Evolutionary conservation across 2,329 filamentous ascomycete species (phyloP).

Genomic region (Aspergillus clavatus): DNA sequence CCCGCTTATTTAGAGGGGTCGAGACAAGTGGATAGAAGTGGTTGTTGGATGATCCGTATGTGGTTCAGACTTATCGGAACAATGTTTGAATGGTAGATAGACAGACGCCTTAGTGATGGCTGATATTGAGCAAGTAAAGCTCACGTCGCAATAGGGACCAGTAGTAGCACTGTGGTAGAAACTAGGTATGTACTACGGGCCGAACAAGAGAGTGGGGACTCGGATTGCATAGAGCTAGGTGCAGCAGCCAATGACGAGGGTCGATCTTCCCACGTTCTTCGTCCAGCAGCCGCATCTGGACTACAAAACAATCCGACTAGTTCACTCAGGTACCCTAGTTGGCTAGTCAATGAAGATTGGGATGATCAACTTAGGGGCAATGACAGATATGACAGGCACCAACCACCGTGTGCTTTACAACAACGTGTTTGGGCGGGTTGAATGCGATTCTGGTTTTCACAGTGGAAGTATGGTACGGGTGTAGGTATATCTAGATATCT

Average conservation of each 20-base stretch:
- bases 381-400: slow-evolving; percentile 2
- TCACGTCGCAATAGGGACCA: neutral
- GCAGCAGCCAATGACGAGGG: slow-evolving; percentile 13
- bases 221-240: slow-evolving; percentile 15
- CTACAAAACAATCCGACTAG: too few species aligned
- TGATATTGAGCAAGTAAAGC: neutral
- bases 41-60: neutral
- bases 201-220: slow-evolving; percentile 14
- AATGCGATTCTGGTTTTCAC: too few species aligned
- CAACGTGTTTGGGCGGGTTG: slow-evolving; percentile 7
- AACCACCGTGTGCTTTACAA: slow-evolving; percentile 6
- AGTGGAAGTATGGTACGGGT: too few species aligned
- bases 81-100: too few species aligned
- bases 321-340: too few species aligned
- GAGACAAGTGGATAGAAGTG: neutral
- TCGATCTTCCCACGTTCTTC: slow-evolving; percentile 15
- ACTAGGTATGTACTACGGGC: slow-evolving; percentile 1
- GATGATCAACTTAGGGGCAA: too few species aligned
- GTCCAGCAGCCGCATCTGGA: slow-evolving; percentile 2
- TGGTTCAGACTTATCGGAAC: neutral
- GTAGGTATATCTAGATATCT: too few species aligned
- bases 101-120: neutral
- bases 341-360: too few species aligned
- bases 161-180: neutral
- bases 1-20: neutral